phyloP scores from a whole-genome alignment of 2,329 filamentous ascomycete genomes.

The Diaporthe sp. region DNA sequence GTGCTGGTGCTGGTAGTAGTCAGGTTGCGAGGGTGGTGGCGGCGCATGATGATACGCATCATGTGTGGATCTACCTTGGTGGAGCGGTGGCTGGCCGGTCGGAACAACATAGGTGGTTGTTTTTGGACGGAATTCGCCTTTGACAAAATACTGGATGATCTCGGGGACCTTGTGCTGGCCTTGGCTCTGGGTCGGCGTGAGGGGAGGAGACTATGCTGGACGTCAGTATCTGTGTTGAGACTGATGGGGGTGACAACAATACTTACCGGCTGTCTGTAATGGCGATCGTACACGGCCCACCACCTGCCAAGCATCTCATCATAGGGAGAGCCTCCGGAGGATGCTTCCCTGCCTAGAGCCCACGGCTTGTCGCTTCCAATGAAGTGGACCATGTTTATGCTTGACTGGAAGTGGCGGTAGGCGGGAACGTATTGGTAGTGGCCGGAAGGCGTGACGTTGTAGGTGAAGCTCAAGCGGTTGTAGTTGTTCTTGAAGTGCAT shows the following conservation, averaged over 20 bases:
- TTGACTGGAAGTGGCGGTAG: slow-evolving; percentile 91
- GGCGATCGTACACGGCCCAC: slow-evolving; percentile 95
- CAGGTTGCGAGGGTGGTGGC: slow-evolving; percentile 42
- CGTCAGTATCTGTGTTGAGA: slow-evolving; percentile 15
- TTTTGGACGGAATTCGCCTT: slow-evolving; percentile 64
- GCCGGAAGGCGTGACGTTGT: slow-evolving; percentile 96
- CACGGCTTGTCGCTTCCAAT: slow-evolving; percentile 95
- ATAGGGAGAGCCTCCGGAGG: slow-evolving; percentile 74
- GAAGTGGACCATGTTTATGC: slow-evolving; percentile 93
- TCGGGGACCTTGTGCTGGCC: slow-evolving; percentile 46
- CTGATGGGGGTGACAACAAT: not conserved
- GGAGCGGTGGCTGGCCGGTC: slow-evolving; percentile 52
- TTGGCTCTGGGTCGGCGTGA: slow-evolving; percentile 27
- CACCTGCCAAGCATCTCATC: slow-evolving; percentile 88
- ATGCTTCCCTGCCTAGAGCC: slow-evolving; percentile 73
- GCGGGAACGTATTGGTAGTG: slow-evolving; percentile 98
- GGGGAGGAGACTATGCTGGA: slow-evolving; percentile 22
- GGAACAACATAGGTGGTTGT: slow-evolving; percentile 48
- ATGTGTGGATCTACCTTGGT: slow-evolving; percentile 44
- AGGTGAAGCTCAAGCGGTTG: slow-evolving; percentile 92
- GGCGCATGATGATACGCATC: slow-evolving; percentile 36
- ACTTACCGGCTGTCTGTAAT: slow-evolving; percentile 75
- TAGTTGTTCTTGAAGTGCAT: slow-evolving; percentile 90
- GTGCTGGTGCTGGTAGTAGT: slow-evolving; percentile 43
- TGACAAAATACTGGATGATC: slow-evolving; percentile 67